Percentiles rank a stretch among this genome's conserved stretches.
Evolutionary conservation across 2,329 filamentous ascomycete genomes (phyloP).

Genomic region (Pseudocercospora musae): DNA sequence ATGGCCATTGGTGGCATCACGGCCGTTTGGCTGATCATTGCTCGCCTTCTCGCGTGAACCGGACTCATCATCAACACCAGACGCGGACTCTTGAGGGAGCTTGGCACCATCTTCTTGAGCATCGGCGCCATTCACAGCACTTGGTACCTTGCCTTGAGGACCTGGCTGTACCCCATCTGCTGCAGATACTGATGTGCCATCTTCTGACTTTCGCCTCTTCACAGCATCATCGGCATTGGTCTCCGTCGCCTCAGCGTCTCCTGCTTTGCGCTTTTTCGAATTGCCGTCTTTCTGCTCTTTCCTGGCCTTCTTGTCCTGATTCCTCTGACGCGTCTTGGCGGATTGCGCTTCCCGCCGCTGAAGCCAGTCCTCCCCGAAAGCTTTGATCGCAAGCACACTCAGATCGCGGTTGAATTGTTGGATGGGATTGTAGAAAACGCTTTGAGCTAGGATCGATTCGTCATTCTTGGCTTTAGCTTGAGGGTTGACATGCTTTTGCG

Average conservation of each 20-base stretch:
- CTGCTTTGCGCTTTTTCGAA: slow-evolving; percentile 10
- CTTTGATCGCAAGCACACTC: slow-evolving; percentile 86
- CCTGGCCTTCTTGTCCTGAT: slow-evolving; percentile 30
- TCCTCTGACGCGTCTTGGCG: slow-evolving; percentile 34
- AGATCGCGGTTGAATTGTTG: slow-evolving; percentile 98
- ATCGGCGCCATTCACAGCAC: background rate
- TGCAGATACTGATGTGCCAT: slow-evolving; percentile 1
- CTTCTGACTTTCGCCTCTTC: slow-evolving; percentile 15
- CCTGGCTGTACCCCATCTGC: background rate
- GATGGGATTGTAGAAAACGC: slow-evolving; percentile 97
- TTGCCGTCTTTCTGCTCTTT: slow-evolving; percentile 30
- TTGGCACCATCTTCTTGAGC: background rate
- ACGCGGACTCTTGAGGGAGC: background rate
- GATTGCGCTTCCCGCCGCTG: slow-evolving; percentile 27
- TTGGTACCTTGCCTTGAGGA: background rate
- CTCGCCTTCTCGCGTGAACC: background rate
- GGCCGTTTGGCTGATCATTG: background rate
- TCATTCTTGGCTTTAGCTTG: slow-evolving; percentile 44
- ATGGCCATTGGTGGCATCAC: slow-evolving; percentile 5
- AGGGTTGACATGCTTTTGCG: slow-evolving; percentile 47
- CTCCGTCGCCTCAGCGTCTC: slow-evolving; percentile 26
- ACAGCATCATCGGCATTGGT: slow-evolving; percentile 19
- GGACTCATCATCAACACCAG: background rate
- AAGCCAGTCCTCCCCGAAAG: slow-evolving; percentile 68
- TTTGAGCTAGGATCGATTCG: slow-evolving; percentile 55